Percentiles rank a stretch among this genome's conserved stretches.
These are phyloP conservation scores for Tephrocybe sp. DNA, from an alignment of 768 basidiomycete genomes.

Conservation along the genomic window DNA sequence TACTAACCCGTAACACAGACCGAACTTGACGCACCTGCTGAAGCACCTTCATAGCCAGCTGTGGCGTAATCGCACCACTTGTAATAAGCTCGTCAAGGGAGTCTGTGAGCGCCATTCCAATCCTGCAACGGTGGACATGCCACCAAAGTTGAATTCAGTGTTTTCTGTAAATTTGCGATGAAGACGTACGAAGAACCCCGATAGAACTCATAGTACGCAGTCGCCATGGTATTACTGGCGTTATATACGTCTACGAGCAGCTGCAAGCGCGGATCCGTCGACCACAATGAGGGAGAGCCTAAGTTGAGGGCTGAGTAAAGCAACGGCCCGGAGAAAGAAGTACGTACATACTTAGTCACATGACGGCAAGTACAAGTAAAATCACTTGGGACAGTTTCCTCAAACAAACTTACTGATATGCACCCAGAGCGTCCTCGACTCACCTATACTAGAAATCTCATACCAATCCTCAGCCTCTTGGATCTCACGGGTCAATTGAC, in stretches of 20 bases:
- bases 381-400: too few species aligned
- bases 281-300: slow-evolving; percentile 9
- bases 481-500: too few species aligned
- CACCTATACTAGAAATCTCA: too few species aligned
- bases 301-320: slow-evolving; percentile 11
- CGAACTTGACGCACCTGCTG: slow-evolving; percentile 68
- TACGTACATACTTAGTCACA: too few species aligned
- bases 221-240: slow-evolving; percentile 50
- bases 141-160: background rate
- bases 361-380: too few species aligned
- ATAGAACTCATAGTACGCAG: slow-evolving; percentile 92
- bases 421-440: too few species aligned
- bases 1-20: background rate
- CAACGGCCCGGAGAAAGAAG: too few species aligned
- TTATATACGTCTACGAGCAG: background rate
- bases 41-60: slow-evolving; percentile 98
- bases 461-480: too few species aligned
- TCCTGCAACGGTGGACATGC: slow-evolving; percentile 46
- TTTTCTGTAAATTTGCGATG: slow-evolving; percentile 3
- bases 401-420: too few species aligned
- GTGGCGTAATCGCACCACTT: slow-evolving; percentile 93
- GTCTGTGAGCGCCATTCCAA: slow-evolving; percentile 97
- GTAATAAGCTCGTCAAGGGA: slow-evolving; percentile 98
- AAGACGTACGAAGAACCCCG: slow-evolving; percentile 75
- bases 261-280: slow-evolving; percentile 5